Percentiles rank a stretch among this genome's conserved stretches.
phyloP scores from a whole-genome alignment of 768 basidiomycete genomes.

The Favolaschia claudopus region DNA sequence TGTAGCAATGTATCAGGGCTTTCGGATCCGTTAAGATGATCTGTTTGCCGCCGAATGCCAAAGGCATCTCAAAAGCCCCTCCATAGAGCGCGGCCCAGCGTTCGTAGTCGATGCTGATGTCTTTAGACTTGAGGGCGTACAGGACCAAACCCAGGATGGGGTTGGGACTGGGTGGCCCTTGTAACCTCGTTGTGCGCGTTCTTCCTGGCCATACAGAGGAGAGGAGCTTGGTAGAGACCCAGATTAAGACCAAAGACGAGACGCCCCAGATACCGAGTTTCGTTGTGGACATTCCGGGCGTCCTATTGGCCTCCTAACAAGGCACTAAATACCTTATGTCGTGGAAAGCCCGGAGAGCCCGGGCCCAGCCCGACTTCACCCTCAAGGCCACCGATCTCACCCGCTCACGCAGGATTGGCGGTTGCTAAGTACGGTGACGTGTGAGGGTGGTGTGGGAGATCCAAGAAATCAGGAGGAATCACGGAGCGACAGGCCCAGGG shows the following conservation, averaged over 20 bases:
- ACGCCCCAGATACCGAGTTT: neutral
- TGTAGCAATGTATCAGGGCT: conserved; percentile 32
- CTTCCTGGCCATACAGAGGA: neutral
- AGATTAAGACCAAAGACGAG: conserved; percentile 7
- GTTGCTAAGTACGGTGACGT: no score
- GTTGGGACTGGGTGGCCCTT: conserved; percentile 22
- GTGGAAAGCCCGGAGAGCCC: no score
- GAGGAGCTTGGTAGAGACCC: conserved; percentile 6
- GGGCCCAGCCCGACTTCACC: no score
- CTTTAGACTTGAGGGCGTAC: neutral
- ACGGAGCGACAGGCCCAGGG: no score
- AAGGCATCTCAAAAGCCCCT: conserved; percentile 16
- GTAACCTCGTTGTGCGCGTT: conserved; percentile 6
- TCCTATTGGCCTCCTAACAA: no score
- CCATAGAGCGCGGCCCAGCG: conserved; percentile 28
- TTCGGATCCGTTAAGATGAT: conserved; percentile 32
- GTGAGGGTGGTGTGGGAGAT: no score
- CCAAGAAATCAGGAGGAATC: no score
- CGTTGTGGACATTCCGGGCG: conserved; percentile 1
- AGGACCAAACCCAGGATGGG: conserved; percentile 16
- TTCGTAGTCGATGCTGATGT: conserved; percentile 12
- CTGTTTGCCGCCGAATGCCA: conserved; percentile 12
- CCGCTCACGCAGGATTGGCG: no score
- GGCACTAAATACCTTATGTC: no score
- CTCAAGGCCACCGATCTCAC: no score